Evolutionary conservation across 1,139 yeast species (phyloP), one percentile per base, ranked within the genome.

Genomic region (Candida glucosophila): DNA sequence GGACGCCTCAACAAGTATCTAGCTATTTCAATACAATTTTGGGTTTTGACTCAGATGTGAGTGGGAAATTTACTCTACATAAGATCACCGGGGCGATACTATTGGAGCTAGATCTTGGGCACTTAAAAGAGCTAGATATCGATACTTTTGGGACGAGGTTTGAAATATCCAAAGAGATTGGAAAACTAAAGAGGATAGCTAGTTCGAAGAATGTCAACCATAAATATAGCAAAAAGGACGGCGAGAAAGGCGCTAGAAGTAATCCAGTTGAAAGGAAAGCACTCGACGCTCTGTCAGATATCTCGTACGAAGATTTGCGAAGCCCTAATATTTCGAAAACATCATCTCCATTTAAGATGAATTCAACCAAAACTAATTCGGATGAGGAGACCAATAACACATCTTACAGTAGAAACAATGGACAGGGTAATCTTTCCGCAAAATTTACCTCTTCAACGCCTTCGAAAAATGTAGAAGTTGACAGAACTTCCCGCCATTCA

Each of bases 61-160:
- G 93, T 1, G 77, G 79, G 1, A 77, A 82, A 43, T 92, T 92
- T 51, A 73, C 79, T 5, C 71, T 77, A 38, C 98, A 90, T 54
- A 83, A 86, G 43, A 85, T 90, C 32, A 78, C 90, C 1, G 98
- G 98, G 11, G 62, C 73, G 3, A 88, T 90, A 27, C 56, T 90
- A 26, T 62, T 90, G 29, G 95, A 88, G 49, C 65, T 92, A 38
- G 96, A 88, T 44, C 65, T 88, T 38, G 71, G 85, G 1, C 82
- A 82, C 43, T 65, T 90, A 43, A 90, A 90, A 48, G 98, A 90
- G 51, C 62, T 90, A 32, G 98, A 88, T 35, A 90, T 90, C 28
- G 69, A 76, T 29, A 82, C 95, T 3, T 90, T 90, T 58, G 99
- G 99, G 13, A 88, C 96, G 1, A 66, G 99, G 33, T 90, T 86